phyloP scores from a whole-genome alignment of 768 basidiomycete genomes.

The Amanita subjunquillea region DNA sequence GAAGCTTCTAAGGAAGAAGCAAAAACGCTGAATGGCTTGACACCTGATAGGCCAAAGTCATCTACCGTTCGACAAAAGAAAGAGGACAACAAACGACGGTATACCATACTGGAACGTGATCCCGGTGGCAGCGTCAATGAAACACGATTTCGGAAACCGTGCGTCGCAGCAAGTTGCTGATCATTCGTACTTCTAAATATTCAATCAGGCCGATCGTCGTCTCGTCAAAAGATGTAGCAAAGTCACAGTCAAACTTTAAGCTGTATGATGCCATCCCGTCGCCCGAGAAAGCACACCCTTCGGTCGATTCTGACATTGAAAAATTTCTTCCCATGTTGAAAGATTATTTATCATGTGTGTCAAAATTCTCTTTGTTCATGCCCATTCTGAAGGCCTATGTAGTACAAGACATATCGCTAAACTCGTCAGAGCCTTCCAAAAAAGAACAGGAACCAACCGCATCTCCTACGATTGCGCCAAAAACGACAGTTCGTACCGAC shows the following conservation, averaged over 20 bases:
- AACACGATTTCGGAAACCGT: neutral
- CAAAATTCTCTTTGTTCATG: neutral
- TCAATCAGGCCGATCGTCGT: constrained; percentile 32
- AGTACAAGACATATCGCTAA: constrained; percentile 14
- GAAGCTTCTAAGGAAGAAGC: constrained; percentile 19
- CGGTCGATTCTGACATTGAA: constrained; percentile 46
- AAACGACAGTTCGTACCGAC: constrained; percentile 13
- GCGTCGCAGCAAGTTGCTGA: neutral
- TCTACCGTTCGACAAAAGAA: constrained; percentile 16
- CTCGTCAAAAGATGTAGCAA: constrained; percentile 35
- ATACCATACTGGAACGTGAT: constrained; percentile 36
- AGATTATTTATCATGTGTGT: constrained; percentile 59
- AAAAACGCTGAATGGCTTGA: constrained; percentile 7
- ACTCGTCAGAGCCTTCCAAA: constrained; percentile 5
- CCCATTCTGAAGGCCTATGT: neutral
- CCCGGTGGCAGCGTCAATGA: constrained; percentile 4
- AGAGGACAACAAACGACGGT: constrained; percentile 34
- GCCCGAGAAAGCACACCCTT: constrained; percentile 15
- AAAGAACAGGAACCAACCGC: constrained; percentile 5
- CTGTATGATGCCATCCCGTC: constrained; percentile 66
- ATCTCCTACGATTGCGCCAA: constrained; percentile 6
- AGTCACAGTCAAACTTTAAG: constrained; percentile 35
- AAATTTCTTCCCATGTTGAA: constrained; percentile 71
- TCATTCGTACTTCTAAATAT: neutral
- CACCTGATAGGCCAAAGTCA: constrained; percentile 8